Evolutionary conservation across 1,284 basidiomycete genomes (phyloP).

Genomic region (Macrocystidia cucumis): DNA sequence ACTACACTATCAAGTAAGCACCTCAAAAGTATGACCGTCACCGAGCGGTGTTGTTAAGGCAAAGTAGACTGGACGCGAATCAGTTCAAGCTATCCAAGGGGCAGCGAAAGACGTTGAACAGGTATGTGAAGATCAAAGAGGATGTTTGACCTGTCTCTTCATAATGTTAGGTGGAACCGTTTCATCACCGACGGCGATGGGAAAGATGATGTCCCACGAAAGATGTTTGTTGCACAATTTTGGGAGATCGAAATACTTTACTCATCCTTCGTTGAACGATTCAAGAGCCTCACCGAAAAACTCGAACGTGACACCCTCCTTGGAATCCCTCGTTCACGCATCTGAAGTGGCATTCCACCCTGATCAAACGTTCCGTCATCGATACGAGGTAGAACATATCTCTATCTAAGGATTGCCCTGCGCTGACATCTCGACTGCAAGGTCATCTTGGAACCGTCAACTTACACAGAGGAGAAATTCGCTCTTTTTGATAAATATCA

Average conservation of each 20-base stretch:
- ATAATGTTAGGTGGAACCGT: slow-evolving; percentile 1
- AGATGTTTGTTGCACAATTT: too few relatives aligned
- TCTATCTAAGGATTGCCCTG: neutral
- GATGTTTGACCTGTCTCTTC: neutral
- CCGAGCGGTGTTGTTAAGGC: slow-evolving; percentile 3
- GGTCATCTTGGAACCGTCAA: slow-evolving; percentile 70
- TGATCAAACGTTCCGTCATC: slow-evolving; percentile 20
- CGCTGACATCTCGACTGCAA: slow-evolving; percentile 19
- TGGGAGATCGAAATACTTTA: too few relatives aligned
- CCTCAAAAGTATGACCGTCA: slow-evolving; percentile 5
- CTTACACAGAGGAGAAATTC: slow-evolving; percentile 77
- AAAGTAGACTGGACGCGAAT: slow-evolving; percentile 58
- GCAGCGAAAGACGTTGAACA: slow-evolving; percentile 70
- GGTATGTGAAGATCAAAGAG: too few relatives aligned
- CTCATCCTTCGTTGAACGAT: too few relatives aligned
- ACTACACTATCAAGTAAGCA: slow-evolving; percentile 80
- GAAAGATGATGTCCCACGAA: neutral
- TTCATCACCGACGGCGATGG: neutral
- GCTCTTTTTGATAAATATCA: slow-evolving; percentile 75
- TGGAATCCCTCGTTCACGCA: slow-evolving; percentile 9
- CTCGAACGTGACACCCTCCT: neutral
- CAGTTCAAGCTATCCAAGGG: slow-evolving; percentile 73
- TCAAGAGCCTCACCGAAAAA: too few relatives aligned
- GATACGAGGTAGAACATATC: slow-evolving; percentile 45
- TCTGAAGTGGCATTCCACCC: slow-evolving; percentile 21